Base-by-base conservation (phyloP, 106 monocot species). In the Ottelia alismoides region DNA sequence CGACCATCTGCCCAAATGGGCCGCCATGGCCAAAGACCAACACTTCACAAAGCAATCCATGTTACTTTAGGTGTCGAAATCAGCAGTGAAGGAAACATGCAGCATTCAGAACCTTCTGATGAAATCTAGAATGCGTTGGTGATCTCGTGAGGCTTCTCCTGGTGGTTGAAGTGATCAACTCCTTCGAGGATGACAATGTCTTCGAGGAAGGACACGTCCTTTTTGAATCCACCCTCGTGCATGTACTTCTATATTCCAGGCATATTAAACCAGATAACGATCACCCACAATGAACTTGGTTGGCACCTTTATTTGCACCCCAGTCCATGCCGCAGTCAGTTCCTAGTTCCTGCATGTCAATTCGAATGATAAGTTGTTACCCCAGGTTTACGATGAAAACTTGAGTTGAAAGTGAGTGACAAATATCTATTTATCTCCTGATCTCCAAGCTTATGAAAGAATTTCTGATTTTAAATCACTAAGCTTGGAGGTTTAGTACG, bases 161-260 rank as follows among this genome's bases (percentile, higher is more conserved):
- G 58, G 25, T 45, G 43, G 35, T 25, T 45, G 26, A 45, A 59
- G 18, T 59, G 58, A 0, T 45, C 58, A 17, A 45, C 45, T 16
- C 24, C 43, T 27, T 59, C 45, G 45, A 59, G 43, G 16, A 59
- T 23, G 18, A 59, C 58, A 3, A 45, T 26, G 2, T 59, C 58
- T 25, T 59, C 24, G 7, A 59, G 58, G 11, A 45, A 46, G 58
- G 58, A 45, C 1, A 59, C 58, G 17, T 44, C 58, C 14, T 25
- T 43, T 45, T 59, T 24, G 58, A 59, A 59, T 1, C 45, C 58
- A 2, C 58, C 58, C 40, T 59, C 19, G 58, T 59, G 35, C 21
- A 59, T 45, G 45, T 59, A 59, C 11, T 59, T 45, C 29, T 45
- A 24, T 11, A 59, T 22, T 11, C 58, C 58, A 3, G 58, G 58